Evolutionary conservation across 73 alveolate species (phyloP), one percentile per base, ranked within the genome.

Genomic region (Paramecium caudatum): DNA sequence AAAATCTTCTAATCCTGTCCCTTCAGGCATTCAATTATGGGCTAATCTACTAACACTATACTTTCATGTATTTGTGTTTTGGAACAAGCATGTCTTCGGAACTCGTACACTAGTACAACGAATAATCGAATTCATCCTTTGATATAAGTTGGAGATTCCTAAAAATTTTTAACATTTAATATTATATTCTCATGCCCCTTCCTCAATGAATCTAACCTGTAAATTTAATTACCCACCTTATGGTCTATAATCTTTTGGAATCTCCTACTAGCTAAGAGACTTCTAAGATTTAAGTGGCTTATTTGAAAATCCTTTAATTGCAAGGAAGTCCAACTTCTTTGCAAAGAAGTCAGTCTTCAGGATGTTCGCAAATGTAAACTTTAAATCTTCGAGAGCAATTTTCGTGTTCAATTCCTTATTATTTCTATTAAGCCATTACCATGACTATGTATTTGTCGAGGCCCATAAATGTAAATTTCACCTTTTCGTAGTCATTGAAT

Each of bases 381-480:
- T 74, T 43, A 74, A 74, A 41, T 74, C 88, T 41, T 74, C 88
- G 4, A 74, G 55, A 1, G 88, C 88, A 41, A 74, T 74, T 45
- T 74, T 74, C 5, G 88, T 74, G 43, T 74, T 74, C 32, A 74
- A 39, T 39, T 74, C 88, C 88, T 74, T 16, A 48, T n/a, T 3
- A 13, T 1, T 74, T 34, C 2, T 10, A n/a, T 2, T 4, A 13
- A 0, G 1, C 19, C 1, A 16, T 39, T 74, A 74, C 88, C 88
- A 74, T 74, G 7, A 74, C 47, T 0, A 74, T 74, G 19, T 74
- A 74, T 10, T 74, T 74, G 12, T 74, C 88, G 17, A 74, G 55
- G 23, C 88, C 88, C 17, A 6, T 41, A 23, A 74, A 74, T 4
- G 88, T 37, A 45, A 74, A 74, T 74, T 74, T 74, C 13, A 74